Base-by-base conservation (phyloP, 805 yeast species). In the Wickerhamomyces bovis region DNA sequence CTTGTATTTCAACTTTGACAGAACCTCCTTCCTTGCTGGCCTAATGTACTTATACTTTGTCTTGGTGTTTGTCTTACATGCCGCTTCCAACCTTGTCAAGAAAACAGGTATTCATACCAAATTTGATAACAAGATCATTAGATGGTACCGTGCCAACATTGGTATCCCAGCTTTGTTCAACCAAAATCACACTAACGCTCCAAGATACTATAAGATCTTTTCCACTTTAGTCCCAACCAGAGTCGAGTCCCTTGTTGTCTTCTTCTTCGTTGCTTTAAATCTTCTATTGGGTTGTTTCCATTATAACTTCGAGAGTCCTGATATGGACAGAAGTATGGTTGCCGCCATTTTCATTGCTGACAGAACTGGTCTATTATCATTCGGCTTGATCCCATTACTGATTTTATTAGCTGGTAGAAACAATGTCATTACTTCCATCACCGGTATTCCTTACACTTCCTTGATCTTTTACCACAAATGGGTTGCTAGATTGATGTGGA, bases 361-460 rank as follows among this genome's bases (percentile, higher is more conserved):
- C 42, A 51, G 63, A 47, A 56, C 61, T 6, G 61, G 57, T 18
- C 38, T 57, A 1, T 36, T 58, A 1, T 47, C 61, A 9, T 64
- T 69, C 53, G 68, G 67, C 1, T 57, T 63, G 33, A 45, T 81
- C 44, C 92, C 94, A 1, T 54, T 75, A 8, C 57, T 80, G 35
- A 70, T 80, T 25, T 61, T 85, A 35, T 80, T 85, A 58, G 83
- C 87, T 6, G 85, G 89, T 13, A 68, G 95, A 54, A 86, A 84
- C 64, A 86, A 83, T 61, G 68, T 86, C 33, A 59, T 85, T 50
- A 76, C 74, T 48, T 67, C 65, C 55, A 45, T 81, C 9, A 78
- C 92, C 0, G 86, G 88, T 9, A 72, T 88, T 72, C 69, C 80
- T 4, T 81, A 76, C 54, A 67, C 82, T 6, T 71, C 83, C 3